phyloP scores from a whole-genome alignment of 225 moss, liverwort and hornwort genomes.

The Sphagnum contortum region DNA sequence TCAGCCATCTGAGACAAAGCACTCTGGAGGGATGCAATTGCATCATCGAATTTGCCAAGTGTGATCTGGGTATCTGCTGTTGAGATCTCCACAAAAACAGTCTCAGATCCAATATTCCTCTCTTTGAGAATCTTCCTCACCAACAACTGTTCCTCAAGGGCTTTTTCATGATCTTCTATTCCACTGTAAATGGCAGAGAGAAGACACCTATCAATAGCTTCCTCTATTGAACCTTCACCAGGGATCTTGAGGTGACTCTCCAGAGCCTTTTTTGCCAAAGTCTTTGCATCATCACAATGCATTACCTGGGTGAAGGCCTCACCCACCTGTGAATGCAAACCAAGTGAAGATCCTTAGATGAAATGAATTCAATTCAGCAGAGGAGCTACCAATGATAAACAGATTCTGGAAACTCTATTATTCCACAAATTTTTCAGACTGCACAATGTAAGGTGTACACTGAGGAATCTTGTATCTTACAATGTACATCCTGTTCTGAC shows the following conservation, averaged over 20 bases:
- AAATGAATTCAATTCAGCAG: no score
- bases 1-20: conserved; percentile 55
- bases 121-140: conserved; percentile 57
- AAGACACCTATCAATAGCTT: conserved; percentile 81
- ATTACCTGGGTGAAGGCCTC: conserved; percentile 80
- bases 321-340: conserved; percentile 33
- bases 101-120: conserved; percentile 51
- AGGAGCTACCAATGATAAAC: no score
- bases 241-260: conserved; percentile 52
- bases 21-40: conserved; percentile 61
- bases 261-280: conserved; percentile 48
- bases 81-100: conserved; percentile 86
- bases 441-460: no score
- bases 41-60: conserved; percentile 81
- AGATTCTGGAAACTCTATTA: no score
- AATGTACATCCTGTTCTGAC: no score
- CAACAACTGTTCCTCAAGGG: conserved; percentile 55
- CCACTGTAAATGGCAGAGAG: conserved; percentile 73
- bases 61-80: conserved; percentile 81
- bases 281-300: conserved; percentile 68
- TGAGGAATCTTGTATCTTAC: no score
- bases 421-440: no score
- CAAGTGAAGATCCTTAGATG: not conserved
- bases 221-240: conserved; percentile 65
- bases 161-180: conserved; percentile 76